Conservation (phyloP, 495 filamentous ascomycete species). For the Aspergillus bertholletiae region DNA sequence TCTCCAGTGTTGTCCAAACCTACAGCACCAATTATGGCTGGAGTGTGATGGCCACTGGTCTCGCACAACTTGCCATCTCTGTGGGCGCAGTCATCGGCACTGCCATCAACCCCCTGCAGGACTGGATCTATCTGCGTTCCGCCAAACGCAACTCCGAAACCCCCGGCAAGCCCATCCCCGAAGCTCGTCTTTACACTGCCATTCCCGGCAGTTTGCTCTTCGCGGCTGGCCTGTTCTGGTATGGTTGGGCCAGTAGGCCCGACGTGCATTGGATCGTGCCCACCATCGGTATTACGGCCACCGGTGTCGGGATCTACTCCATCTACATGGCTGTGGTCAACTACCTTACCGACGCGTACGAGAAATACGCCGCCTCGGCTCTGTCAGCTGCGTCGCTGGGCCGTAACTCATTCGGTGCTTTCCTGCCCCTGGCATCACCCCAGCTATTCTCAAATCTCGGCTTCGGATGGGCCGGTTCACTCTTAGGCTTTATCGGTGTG, state of each 20-base stretch:
- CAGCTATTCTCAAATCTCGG: slow-evolving; percentile 38
- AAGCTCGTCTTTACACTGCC: slow-evolving; percentile 38
- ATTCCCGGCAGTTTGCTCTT: slow-evolving; percentile 41
- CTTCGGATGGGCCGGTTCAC: slow-evolving; percentile 40
- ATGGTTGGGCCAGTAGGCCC: slow-evolving; percentile 32
- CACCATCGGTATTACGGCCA: slow-evolving; percentile 27
- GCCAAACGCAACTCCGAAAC: slow-evolving; percentile 23
- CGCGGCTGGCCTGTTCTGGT: slow-evolving; percentile 40
- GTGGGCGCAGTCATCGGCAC: slow-evolving; percentile 41
- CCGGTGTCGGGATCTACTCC: slow-evolving; percentile 39
- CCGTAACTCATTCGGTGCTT: slow-evolving; percentile 31
- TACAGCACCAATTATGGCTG: slow-evolving; percentile 36
- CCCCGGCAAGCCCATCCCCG: slow-evolving; percentile 32
- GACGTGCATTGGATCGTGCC: slow-evolving; percentile 41
- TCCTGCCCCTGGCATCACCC: slow-evolving; percentile 35
- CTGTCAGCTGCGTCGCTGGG: slow-evolving; percentile 34
- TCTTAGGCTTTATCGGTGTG: slow-evolving; percentile 39
- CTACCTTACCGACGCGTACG: slow-evolving; percentile 46
- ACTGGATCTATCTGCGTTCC: slow-evolving; percentile 34
- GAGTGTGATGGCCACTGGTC: slow-evolving; percentile 28
- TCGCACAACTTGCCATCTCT: slow-evolving; percentile 40
- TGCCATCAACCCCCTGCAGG: slow-evolving; percentile 37
- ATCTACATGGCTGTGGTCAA: slow-evolving; percentile 49
- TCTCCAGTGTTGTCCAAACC: slow-evolving; percentile 37
- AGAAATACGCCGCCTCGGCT: slow-evolving; percentile 36